A percentile compares a stretch with the other conserved stretches of the same genome.
Conservation (phyloP, 805 yeast genomes). For the Saturnispora dispora region DNA sequence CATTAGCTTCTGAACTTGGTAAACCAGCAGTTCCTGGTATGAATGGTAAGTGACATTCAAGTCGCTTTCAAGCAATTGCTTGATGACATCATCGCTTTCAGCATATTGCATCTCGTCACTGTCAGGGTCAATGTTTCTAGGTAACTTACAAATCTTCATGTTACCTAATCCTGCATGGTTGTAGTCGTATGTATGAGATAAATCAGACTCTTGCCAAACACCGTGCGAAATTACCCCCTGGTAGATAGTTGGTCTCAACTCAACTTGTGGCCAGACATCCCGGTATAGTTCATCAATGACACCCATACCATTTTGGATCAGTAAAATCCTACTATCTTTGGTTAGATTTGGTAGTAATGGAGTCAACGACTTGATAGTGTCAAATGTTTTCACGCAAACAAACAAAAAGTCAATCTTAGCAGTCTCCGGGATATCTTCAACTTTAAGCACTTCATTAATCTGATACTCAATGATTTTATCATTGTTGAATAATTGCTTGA, state of each 20-base stretch:
- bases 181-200: conserved; percentile 32
- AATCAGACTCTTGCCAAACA: conserved; percentile 37
- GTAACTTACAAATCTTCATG: conserved; percentile 49
- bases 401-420: conserved; percentile 33
- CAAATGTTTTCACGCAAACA: conserved; percentile 73
- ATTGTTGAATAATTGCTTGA: conserved; percentile 21
- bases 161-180: conserved; percentile 69
- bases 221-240: conserved; percentile 86
- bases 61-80: conserved; percentile 20
- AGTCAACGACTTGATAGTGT: conserved; percentile 53
- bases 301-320: conserved; percentile 88
- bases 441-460: conserved; percentile 14
- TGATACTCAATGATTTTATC: conserved; percentile 9
- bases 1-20: conserved; percentile 65
- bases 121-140: conserved; percentile 26
- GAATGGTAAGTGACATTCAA: conserved; percentile 26
- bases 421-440: conserved; percentile 15
- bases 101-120: background rate
- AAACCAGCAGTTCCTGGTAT: conserved; percentile 39
- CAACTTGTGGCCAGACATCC: conserved; percentile 42
- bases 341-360: conserved; percentile 44
- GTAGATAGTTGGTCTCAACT: conserved; percentile 45
- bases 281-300: conserved; percentile 42
- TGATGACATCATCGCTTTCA: conserved; percentile 13
- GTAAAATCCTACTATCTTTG: conserved; percentile 44